A percentile compares a stretch with the other conserved stretches of the same genome.
Evolutionary conservation across 2,329 filamentous ascomycete genomes (phyloP).

Genomic region (Hyphodiscus sp.): DNA sequence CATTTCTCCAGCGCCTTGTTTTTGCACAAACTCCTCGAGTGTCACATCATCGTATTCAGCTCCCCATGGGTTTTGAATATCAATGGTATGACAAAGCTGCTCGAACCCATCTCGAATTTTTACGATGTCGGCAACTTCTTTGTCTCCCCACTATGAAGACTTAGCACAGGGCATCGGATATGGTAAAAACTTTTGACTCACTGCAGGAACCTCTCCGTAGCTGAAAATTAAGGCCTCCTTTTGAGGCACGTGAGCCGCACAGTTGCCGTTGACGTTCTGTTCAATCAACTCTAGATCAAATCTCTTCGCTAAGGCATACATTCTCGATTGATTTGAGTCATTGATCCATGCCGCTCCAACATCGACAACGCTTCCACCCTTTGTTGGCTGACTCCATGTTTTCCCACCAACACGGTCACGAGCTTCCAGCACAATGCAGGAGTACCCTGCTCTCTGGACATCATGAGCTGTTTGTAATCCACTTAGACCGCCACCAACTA

Average conservation of each 20-base stretch:
- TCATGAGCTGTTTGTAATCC: slow-evolving; percentile 12
- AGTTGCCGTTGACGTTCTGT: slow-evolving; percentile 41
- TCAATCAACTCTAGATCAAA: slow-evolving; percentile 39
- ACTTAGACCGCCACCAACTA: slow-evolving; percentile 9
- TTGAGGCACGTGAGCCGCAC: not conserved
- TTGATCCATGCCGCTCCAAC: slow-evolving; percentile 56
- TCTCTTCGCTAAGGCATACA: slow-evolving; percentile 35
- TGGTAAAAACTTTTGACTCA: not conserved
- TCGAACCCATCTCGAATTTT: slow-evolving; percentile 1
- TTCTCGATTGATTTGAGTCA: slow-evolving; percentile 18
- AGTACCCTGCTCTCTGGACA: slow-evolving; percentile 10
- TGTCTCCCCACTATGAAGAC: not conserved
- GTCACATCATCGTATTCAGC: not conserved
- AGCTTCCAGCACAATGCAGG: slow-evolving; percentile 33
- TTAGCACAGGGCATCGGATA: not conserved
- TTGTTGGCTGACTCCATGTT: slow-evolving; percentile 17
- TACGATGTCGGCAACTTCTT: slow-evolving; percentile 1
- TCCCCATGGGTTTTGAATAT: not conserved
- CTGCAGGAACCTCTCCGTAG: slow-evolving; percentile 23
- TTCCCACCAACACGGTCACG: slow-evolving; percentile 47
- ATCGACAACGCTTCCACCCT: slow-evolving; percentile 36
- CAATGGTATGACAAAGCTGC: slow-evolving; percentile 3
- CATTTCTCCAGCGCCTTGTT: slow-evolving; percentile 3
- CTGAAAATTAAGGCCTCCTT: not conserved
- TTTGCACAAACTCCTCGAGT: slow-evolving; percentile 7